Evolutionary conservation across 306 rosid genomes (phyloP), one percentile per base, ranked within the genome.

Genomic region (Urtica urens): DNA sequence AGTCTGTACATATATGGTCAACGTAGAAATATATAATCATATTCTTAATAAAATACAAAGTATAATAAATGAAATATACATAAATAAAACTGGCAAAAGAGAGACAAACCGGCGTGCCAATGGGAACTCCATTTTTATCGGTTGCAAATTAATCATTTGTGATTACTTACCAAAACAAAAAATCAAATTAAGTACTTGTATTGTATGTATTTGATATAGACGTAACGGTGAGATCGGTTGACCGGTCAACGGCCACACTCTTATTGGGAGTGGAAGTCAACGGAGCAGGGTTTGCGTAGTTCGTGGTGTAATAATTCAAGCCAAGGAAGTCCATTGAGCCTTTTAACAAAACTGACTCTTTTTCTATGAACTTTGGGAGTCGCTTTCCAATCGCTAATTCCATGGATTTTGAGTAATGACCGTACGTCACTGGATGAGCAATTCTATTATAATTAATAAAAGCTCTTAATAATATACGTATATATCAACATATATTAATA

Each of bases 271-370:
- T 54, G 50, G 15, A 35, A 14, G 16, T 6, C 27, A 5, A n/a
- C n/a, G 74, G 75, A 7, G 34, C 54, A 31, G 64, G 33, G 23
- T 63, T 27, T 7, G 74, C 82, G 53, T 68, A 74, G 2, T 49
- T 23, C 20, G 80, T 16, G 1, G 78, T 46, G 55, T 79, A 79
- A 46, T 79, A 76, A 49, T 83, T 83, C 3, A 83, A 13, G 13
- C 88, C 85, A 39, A 83, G 49, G 34, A 79, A 83, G 50, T 82
- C 93, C 19, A 64, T 74, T 22, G 93, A 77, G 13, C 76, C 83
- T n/a, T 21, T 38, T 66, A 4, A 82, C 52, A 25, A 56, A 50
- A 20, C 68, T 38, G 15, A 82, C 65, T 87, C 59, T 21, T 72
- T 58, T 64, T 52, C 11, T 0, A 84, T 69, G 71, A 82, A 82